phyloP scores from a whole-genome alignment of 2,329 filamentous ascomycete genomes.

The Phaeosphaeriaceae sp. region DNA sequence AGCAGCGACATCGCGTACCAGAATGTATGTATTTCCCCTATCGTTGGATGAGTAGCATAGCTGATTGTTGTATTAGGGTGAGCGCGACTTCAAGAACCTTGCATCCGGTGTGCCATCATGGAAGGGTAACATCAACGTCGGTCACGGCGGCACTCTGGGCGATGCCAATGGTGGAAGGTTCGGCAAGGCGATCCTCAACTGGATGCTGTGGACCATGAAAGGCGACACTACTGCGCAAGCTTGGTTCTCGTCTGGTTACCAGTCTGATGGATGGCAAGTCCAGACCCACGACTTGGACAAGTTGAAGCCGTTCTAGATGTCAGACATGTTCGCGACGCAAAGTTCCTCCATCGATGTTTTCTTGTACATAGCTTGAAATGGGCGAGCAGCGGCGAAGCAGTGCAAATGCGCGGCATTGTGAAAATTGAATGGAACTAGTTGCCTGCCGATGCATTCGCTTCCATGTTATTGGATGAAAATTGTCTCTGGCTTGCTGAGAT shows the following conservation, averaged over 20 bases:
- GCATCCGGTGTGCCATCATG: slow-evolving; percentile 15
- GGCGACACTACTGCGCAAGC: slow-evolving; percentile 12
- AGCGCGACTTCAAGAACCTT: slow-evolving; percentile 24
- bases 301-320: slow-evolving; percentile 13
- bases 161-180: slow-evolving; percentile 23
- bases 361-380: background rate
- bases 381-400: no score
- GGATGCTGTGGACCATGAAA: slow-evolving; percentile 21
- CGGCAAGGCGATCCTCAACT: slow-evolving; percentile 18
- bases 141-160: slow-evolving; percentile 21
- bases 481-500: background rate
- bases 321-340: background rate
- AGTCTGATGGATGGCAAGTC: slow-evolving; percentile 17
- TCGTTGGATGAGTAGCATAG: background rate
- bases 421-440: no score
- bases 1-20: slow-evolving; percentile 23
- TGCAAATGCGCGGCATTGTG: background rate
- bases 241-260: slow-evolving; percentile 12
- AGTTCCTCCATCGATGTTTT: background rate
- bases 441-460: no score
- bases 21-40: slow-evolving; percentile 17
- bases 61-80: slow-evolving; percentile 12
- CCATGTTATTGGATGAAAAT: background rate
- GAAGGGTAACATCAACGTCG: slow-evolving; percentile 30
- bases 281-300: slow-evolving; percentile 8